Evolutionary conservation across 805 yeast species (phyloP), one percentile per base, ranked within the genome.

Genomic region (Wickerhamomyces canadensis): DNA sequence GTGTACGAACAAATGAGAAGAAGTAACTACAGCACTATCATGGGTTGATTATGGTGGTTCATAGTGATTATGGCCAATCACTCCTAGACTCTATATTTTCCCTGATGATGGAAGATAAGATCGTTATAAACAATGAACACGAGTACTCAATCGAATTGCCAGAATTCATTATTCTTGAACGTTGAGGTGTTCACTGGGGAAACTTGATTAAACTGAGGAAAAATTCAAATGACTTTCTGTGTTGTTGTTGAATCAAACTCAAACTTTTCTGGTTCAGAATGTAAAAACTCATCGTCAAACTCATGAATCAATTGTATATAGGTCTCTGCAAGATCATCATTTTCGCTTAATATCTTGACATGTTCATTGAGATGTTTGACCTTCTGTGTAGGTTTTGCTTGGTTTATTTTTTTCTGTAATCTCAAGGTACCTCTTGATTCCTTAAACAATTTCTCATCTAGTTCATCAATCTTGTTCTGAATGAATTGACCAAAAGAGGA

Each of bases 281-380:
- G 51, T 16, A 49, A 27, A 29, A 49, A 51, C 33, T 48, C 49
- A 13, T 40, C 32, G 33, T 51, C 54, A 22, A 49, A 51, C 34
- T 46, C 47, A 7, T 34, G 28, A 26, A 51, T 44, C 33, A 51
- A 16, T 24, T 42, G 27, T 18, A 38, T 19, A 25, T 51, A 51
- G 0, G 28, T 22, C 1, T 44, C 36, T 16, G 31, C 21, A 11
- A 36, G 37, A 8, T 19, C 4, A 11, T 38, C 36, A 22, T 49
- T 51, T 21, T 51, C 49, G 26, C 39, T 50, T 14, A 49, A 31
- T 23, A 46, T 43, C 18, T 48, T 44, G 9, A 51, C 44, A 27
- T 49, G 43, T 19, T 43, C 31, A 9, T 35, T 27, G 28, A 49
- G 27, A 8, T 36, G 22, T 31, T 38, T 39, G 8, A 40, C 11